A percentile compares a stretch with the other conserved stretches of the same genome.
phyloP scores from a whole-genome alignment of 192 early-diverging fungal genomes.

The Dissophora globulifera region DNA sequence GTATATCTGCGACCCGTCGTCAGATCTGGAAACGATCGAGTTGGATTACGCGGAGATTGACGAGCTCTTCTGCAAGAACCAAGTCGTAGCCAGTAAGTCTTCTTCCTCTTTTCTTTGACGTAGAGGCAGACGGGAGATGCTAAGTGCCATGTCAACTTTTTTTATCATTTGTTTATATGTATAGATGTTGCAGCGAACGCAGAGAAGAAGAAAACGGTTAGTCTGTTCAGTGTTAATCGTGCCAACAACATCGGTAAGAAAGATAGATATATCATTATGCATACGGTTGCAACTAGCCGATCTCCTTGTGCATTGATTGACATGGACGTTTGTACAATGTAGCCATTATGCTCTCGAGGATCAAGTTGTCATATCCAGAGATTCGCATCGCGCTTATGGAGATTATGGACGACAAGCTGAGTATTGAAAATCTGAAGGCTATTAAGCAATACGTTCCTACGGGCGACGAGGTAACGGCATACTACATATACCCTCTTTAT shows the following conservation, averaged over 20 bases:
- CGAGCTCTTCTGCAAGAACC: constrained; percentile 60
- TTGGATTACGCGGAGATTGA: constrained; percentile 63
- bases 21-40: constrained; percentile 29
- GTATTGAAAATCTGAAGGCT: constrained; percentile 61
- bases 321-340: too few relatives aligned
- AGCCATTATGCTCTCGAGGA: constrained; percentile 67
- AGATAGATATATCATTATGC: too few relatives aligned
- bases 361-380: constrained; percentile 63
- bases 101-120: neutral
- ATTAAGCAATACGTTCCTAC: constrained; percentile 67
- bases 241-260: constrained; percentile 70
- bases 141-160: too few relatives aligned
- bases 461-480: constrained; percentile 65
- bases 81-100: constrained; percentile 12
- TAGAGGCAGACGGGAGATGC: too few relatives aligned
- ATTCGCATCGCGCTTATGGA: constrained; percentile 64
- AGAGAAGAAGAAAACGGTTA: constrained; percentile 53
- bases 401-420: constrained; percentile 62
- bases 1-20: constrained; percentile 54
- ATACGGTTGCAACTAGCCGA: too few relatives aligned
- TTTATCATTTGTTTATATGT: too few relatives aligned
- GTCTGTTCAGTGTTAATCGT: constrained; percentile 61
- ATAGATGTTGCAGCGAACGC: constrained; percentile 10
- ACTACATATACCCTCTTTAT: too few relatives aligned
- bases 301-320: too few relatives aligned